Evolutionary conservation across 345 rosid species (phyloP), one percentile per base, ranked within the genome.

Genomic region (Eutrema yunnanense): DNA sequence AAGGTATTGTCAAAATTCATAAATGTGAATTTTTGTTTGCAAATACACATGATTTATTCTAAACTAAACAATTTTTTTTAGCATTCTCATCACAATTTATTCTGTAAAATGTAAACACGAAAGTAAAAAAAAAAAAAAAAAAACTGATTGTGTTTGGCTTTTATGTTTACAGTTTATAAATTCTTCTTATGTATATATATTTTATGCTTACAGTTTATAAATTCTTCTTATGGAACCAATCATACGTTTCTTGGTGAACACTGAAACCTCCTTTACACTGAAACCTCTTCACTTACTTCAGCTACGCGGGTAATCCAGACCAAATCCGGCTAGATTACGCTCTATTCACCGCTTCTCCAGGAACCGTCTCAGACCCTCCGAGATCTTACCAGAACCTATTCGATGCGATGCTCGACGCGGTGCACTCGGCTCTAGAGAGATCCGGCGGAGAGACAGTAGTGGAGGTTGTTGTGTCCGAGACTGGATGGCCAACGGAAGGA

Each of bases 401-500:
- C 19, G 80, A 77, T 52, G 80, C 80, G 2, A 77, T 57, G 33
- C 73, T 71, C 1, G 80, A 77, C 6, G 51, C 81, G 8, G 40
- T 69, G 7, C 4, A 73, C 61, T 27, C 83, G 1, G 85, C 85
- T 9, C 46, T 82, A 14, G 85, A 82, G 64, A 82, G 40, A 70
- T 19, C 68, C 0, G 85, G 81, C 12, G 85, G 81, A 2, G 82
- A 16, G 3, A 59, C 79, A 9, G 11, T 82, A 9, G 11, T 82
- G 75, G 73, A 67, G 0, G 33, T 80, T 22, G 83, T 82, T 9
- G 67, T 82, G 5, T 77, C 83, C 6, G 85, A 82, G 58, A 80
- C 66, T 5, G 85, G 83, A 8, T 82, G 85, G 85, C 85, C 85
- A 2, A 41, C 81, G 1, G 62, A 19, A 2, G 80, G 80, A 19